Base-by-base conservation (phyloP, 2,329 filamentous ascomycete genomes). In the Trichoderma koningii region DNA sequence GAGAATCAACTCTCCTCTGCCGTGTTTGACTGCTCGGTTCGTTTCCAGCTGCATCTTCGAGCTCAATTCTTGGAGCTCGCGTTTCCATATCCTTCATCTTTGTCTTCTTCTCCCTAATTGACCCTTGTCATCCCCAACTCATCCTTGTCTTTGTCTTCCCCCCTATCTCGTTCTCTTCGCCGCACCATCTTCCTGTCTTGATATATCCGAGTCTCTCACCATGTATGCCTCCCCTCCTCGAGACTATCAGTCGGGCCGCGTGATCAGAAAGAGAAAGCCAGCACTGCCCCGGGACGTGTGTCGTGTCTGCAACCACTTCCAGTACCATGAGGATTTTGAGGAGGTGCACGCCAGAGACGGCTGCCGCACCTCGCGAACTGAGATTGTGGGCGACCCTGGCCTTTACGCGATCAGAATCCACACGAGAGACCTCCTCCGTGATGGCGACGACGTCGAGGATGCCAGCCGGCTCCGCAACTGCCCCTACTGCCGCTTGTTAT, bases 301-400 rank as follows among this genome's bases (percentile, higher is more conserved):
- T n/a, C 48, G 26, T 19, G 14, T 47, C 23, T 67, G 66, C 57
- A 66, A 67, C 41, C 50, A 64, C 55, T 42, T 67, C 5, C 48
- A 64, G 26, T 34, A 48, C 38, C 12, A 2, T 21, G 26, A 10
- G 6, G 28, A 55, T 10, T 30, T 19, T 5, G 47, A 19, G 26
- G 1, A 14, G 17, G 26, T 48, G 21, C 28, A 50, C 15, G 19
- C 2, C 2, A 51, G 17, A 12, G 9, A 30, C 9, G 17, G 15
- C 10, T 34, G 30, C 7, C 9, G 15, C 6, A 3, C 7, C 17
- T 17, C 2, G 17, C 34, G 17, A 7, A 28, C 47, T 1, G 7
- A 23, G 28, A 51, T 51, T 7, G 2, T 10, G 19, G 56, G 56
- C 1, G 6, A 9, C 0, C 15, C 45, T 17, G 17, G 19, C 23